phyloP scores from a whole-genome alignment of 2,329 filamentous ascomycete species.

The Trichoderma asperellum region DNA sequence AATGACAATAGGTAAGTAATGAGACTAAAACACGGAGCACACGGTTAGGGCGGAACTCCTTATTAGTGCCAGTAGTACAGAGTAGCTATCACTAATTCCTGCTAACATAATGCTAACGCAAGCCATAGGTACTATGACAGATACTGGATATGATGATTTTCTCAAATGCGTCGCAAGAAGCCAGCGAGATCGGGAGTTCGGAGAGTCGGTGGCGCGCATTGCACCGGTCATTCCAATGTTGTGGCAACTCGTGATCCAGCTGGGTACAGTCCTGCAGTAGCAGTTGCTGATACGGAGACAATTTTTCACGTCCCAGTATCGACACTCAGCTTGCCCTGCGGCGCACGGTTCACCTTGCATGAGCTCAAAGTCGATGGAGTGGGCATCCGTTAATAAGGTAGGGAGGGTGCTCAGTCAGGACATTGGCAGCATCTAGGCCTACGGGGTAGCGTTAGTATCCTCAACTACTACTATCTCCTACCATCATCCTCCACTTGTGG shows the following conservation, averaged over 20 bases:
- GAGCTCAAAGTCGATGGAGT: not conserved
- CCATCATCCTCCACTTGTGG: not conserved
- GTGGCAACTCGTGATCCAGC: not conserved
- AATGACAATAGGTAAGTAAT: not conserved
- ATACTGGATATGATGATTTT: not conserved
- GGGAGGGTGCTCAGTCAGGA: not conserved
- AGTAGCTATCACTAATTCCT: not conserved
- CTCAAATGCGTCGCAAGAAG: not conserved
- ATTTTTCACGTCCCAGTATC: not conserved
- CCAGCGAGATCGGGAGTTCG: not conserved
- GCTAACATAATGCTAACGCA: not conserved
- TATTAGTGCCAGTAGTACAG: not conserved
- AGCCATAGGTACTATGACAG: not conserved
- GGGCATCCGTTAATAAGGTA: not conserved
- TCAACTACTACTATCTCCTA: not conserved
- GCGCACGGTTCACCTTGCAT: constrained; percentile 24
- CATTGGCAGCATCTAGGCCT: not conserved
- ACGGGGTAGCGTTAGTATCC: not conserved
- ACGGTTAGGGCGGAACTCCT: not conserved
- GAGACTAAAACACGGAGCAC: not conserved
- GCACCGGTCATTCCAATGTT: not conserved
- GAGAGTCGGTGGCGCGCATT: not conserved
- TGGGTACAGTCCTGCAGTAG: not conserved
- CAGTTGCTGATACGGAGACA: not conserved
- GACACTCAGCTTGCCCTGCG: not conserved